Conservation (phyloP, 306 rosid genomes). For the Mucuna pruriens region DNA sequence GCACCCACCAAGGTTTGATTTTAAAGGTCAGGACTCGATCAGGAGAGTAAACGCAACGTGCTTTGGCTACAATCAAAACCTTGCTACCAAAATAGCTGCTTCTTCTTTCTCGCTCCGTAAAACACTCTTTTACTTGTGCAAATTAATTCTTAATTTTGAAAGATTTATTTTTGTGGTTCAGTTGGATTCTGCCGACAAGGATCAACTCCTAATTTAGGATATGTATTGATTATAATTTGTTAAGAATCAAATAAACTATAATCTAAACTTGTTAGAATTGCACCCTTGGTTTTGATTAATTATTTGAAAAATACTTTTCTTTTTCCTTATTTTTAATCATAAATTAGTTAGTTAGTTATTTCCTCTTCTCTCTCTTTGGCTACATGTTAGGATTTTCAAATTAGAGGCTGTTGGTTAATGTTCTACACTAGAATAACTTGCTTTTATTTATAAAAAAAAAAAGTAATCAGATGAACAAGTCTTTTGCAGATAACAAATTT, state of each 20-base stretch:
- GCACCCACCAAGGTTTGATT: slow-evolving; percentile 18
- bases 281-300: neutral
- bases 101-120: neutral
- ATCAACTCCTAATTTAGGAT: neutral
- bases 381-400: too few relatives aligned
- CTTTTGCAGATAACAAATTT: neutral
- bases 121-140: neutral
- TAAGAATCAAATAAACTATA: neutral
- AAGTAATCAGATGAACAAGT: neutral
- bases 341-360: neutral
- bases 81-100: neutral
- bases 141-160: neutral
- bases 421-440: neutral
- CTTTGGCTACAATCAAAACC: neutral
- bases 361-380: neutral
- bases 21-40: neutral
- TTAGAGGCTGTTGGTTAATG: neutral
- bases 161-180: neutral
- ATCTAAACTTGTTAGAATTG: neutral
- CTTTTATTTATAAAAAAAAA: neutral
- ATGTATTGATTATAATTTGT: neutral
- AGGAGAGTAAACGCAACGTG: neutral
- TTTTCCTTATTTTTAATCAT: neutral
- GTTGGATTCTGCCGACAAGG: neutral
- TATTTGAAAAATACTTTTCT: neutral